These are phyloP conservation scores for Arthrobotrys pseudoclavata DNA, from an alignment of 2,329 filamentous ascomycete genomes.

Conservation along the genomic window DNA sequence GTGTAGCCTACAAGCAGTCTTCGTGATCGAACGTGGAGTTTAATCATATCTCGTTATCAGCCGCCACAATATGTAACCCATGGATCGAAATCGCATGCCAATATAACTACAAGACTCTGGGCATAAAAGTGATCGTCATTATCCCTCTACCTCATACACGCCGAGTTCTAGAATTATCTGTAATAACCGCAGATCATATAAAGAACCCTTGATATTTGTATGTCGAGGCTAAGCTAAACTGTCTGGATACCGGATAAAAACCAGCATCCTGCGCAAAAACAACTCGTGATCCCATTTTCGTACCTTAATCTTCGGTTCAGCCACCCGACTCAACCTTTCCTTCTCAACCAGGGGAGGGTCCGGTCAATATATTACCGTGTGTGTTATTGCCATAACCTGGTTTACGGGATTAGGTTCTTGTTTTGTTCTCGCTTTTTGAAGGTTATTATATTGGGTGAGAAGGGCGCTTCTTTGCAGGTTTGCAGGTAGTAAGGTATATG, in stretches of 20 bases:
- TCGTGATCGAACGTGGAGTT: no score
- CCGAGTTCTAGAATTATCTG: constrained; percentile 22
- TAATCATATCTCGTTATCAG: neutral
- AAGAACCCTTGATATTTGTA: neutral
- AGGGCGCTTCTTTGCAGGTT: neutral
- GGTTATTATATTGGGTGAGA: neutral
- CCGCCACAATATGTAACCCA: neutral
- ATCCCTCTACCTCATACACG: constrained; percentile 14
- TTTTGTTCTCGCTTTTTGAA: neutral
- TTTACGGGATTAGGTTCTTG: constrained; percentile 1
- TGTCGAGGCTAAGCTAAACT: neutral
- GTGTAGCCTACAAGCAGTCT: no score
- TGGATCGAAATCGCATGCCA: constrained; percentile 16
- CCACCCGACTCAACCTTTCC: constrained; percentile 31
- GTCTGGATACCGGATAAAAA: constrained; percentile 19
- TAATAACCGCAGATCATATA: constrained; percentile 13
- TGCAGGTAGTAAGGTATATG: neutral
- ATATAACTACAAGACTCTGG: constrained; percentile 3
- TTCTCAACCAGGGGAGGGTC: neutral
- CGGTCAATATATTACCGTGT: constrained; percentile 9
- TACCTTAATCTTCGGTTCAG: constrained; percentile 46
- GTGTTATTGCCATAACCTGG: constrained; percentile 18
- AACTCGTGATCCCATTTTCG: constrained; percentile 32
- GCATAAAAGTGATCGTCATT: constrained; percentile 7
- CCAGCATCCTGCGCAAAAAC: constrained; percentile 11